These are phyloP conservation scores for Licmophora abbreviata DNA, from an alignment of 108 stramenopile species.

Conservation along the genomic window DNA sequence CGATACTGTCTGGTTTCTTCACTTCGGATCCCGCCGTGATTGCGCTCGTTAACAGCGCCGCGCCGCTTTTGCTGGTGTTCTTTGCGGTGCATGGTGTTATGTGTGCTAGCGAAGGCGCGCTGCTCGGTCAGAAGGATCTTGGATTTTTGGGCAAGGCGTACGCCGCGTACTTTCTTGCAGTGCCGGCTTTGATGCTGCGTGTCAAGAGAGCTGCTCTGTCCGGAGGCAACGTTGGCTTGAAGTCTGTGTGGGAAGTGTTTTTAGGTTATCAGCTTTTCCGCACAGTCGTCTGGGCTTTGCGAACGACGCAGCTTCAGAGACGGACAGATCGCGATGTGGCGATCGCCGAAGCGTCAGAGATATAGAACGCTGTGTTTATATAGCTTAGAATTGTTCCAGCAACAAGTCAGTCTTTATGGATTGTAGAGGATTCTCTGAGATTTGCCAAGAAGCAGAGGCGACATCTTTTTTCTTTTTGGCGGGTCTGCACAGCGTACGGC, in stretches of 20 bases:
- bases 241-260: constrained; percentile 71
- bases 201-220: constrained; percentile 54
- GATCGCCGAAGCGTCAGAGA: too few relatives aligned
- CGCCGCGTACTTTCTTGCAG: constrained; percentile 50
- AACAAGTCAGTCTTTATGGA: too few relatives aligned
- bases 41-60: constrained; percentile 44
- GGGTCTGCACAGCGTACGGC: too few relatives aligned
- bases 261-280: constrained; percentile 60
- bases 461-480: too few relatives aligned
- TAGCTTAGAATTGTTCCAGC: too few relatives aligned
- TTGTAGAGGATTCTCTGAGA: too few relatives aligned
- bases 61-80: constrained; percentile 46
- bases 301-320: constrained; percentile 27
- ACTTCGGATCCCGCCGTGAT: constrained; percentile 67
- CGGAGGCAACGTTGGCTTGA: constrained; percentile 37
- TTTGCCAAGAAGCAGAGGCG: too few relatives aligned
- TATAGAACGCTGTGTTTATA: too few relatives aligned
- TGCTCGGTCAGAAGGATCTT: constrained; percentile 78
- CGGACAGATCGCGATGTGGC: constrained; percentile 30
- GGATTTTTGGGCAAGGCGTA: constrained; percentile 68
- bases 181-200: constrained; percentile 67
- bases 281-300: constrained; percentile 14
- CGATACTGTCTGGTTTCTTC: constrained; percentile 51
- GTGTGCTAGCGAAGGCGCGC: constrained; percentile 59
- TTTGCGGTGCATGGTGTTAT: constrained; percentile 61